Base-by-base conservation (phyloP, 1,284 basidiomycete genomes). In the Fomes fomentarius region DNA sequence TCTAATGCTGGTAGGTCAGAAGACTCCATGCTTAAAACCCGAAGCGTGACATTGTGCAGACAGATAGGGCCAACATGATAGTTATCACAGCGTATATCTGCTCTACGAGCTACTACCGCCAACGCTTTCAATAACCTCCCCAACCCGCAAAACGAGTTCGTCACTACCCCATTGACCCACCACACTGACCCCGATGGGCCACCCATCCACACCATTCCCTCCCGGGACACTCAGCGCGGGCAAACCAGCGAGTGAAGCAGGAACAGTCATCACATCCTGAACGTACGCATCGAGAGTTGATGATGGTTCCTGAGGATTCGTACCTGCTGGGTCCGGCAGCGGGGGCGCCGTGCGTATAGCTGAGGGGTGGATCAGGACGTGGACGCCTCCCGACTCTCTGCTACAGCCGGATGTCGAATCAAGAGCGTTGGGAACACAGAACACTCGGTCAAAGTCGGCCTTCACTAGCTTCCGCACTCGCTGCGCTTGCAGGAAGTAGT, bases 401-500 rank as follows among this genome's bases (percentile, higher is more conserved):
- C 43, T 48, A 11, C 48, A 22, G 52, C 21, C 33, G 24, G 38
- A n/a, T 26, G 63, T 12, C 19, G 50, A 51, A 4, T 57, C 66
- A 33, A 81, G 75, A 2, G 79, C 75, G 60, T 83, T 82, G 0
- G 78, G 74, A 1, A 80, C 69, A 1, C 79, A 74, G 69, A 98
- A 93, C 21, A 88, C 81, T 0, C 68, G 63, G 61, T 90, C 77
- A 63, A 95, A 96, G 64, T 98, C 95, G 3, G 79, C 64, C 58
- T 84, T 81, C 47, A 99, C 75, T 7, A 81, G 71, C 38, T 81
- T 78, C 1, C 96, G 84, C 19, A 98, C 81, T 17, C 85, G 80
- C 57, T 95, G 89, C 0, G 97, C 95, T 73, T 96, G 92, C 3
- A 98, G 79, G 69, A 95, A 98, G 70, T 96, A 98, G 68, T 97